Evolutionary conservation across 208 protist species (phyloP).

Genomic region (Porcisia hertigi): DNA sequence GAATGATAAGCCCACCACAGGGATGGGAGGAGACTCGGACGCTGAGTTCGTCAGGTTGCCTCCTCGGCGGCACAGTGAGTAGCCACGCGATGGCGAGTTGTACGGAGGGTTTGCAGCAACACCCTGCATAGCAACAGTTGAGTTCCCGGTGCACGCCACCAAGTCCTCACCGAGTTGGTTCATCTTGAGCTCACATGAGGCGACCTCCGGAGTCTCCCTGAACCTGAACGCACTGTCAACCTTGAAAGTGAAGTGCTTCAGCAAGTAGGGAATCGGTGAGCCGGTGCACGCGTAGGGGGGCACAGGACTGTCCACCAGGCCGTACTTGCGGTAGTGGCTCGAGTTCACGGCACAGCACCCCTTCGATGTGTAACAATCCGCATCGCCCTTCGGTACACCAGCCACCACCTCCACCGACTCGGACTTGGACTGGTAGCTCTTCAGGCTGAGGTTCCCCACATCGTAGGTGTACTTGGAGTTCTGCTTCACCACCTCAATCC

Average conservation of each 20-base stretch:
- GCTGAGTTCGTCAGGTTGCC: not conserved
- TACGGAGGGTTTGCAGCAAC: slow-evolving; percentile 10
- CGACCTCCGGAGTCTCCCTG: not conserved
- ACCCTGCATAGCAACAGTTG: not conserved
- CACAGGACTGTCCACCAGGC: slow-evolving; percentile 26
- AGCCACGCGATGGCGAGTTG: not conserved
- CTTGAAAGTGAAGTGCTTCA: slow-evolving; percentile 7
- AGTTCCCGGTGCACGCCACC: not conserved
- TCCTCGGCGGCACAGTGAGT: slow-evolving; percentile 24
- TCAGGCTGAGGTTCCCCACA: slow-evolving; percentile 18
- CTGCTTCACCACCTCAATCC: slow-evolving; percentile 23
- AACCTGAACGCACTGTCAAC: not conserved
- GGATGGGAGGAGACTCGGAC: slow-evolving; percentile 11
- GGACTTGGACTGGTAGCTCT: slow-evolving; percentile 31
- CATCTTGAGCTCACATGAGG: not conserved
- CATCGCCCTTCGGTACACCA: slow-evolving; percentile 10
- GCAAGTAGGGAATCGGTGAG: slow-evolving; percentile 9
- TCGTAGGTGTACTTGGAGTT: slow-evolving; percentile 27
- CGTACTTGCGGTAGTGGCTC: slow-evolving; percentile 26
- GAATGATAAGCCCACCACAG: slow-evolving; percentile 8
- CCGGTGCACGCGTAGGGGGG: slow-evolving; percentile 25
- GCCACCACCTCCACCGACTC: slow-evolving; percentile 19
- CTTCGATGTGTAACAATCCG: slow-evolving; percentile 15
- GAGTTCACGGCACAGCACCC: slow-evolving; percentile 23
- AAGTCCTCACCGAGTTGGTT: not conserved